Percentiles rank a stretch among this genome's conserved stretches.
phyloP scores from a whole-genome alignment of 1,139 yeast species.

The Yamadazyma triangularis region DNA sequence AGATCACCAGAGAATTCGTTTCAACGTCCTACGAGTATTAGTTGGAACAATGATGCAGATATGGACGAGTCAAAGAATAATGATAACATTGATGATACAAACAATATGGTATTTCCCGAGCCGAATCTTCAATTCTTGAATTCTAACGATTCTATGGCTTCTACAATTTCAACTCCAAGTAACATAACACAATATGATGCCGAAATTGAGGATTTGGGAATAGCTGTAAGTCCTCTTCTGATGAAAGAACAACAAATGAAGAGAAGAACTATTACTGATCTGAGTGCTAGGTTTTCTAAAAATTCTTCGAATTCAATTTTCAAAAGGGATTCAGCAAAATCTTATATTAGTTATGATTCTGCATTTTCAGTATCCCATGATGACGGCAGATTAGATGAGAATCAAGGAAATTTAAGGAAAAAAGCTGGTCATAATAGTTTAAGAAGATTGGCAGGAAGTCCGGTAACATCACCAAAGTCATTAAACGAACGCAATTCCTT shows the following conservation, averaged over 20 bases:
- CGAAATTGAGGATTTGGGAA: slow-evolving; percentile 43
- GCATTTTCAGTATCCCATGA: slow-evolving; percentile 40
- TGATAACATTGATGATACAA: neutral
- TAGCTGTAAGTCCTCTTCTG: slow-evolving; percentile 40
- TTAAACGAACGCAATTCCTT: slow-evolving; percentile 18
- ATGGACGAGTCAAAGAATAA: slow-evolving; percentile 2
- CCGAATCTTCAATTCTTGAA: slow-evolving; percentile 13
- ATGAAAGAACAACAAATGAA: slow-evolving; percentile 16
- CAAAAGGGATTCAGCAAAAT: slow-evolving; percentile 38
- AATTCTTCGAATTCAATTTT: slow-evolving; percentile 26
- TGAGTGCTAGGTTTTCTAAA: slow-evolving; percentile 18
- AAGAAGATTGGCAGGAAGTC: slow-evolving; percentile 21
- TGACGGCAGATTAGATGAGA: slow-evolving; percentile 4
- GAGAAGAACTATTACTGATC: slow-evolving; percentile 23
- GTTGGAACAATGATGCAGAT: slow-evolving; percentile 35
- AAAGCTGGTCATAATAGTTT: slow-evolving; percentile 36
- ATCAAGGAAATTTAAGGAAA: slow-evolving; percentile 23
- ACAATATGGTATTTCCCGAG: slow-evolving; percentile 5
- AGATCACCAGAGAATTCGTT: slow-evolving; percentile 30
- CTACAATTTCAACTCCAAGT: slow-evolving; percentile 38
- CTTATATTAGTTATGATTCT: slow-evolving; percentile 55
- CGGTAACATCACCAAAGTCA: slow-evolving; percentile 3
- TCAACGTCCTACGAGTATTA: slow-evolving; percentile 39
- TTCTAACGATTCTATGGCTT: slow-evolving; percentile 19
- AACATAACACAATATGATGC: slow-evolving; percentile 39